Evolutionary conservation across 768 basidiomycete genomes (phyloP).

Genomic region (Tubosaeta brunneosetosa): DNA sequence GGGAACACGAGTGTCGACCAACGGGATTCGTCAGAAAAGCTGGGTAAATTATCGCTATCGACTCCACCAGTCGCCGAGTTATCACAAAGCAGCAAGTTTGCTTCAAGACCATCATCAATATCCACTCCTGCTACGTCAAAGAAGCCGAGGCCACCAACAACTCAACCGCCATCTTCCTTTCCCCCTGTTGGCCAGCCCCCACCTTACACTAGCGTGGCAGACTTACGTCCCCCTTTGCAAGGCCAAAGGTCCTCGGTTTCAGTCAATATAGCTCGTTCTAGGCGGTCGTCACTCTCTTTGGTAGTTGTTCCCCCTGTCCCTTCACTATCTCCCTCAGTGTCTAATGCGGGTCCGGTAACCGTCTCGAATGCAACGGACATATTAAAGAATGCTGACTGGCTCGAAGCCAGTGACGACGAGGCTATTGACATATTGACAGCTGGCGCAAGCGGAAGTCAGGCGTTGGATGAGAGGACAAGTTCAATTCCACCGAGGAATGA

Average conservation of each 20-base stretch:
- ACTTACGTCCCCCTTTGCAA: slow-evolving; percentile 33
- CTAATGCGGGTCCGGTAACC: slow-evolving; percentile 29
- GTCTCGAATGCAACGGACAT: slow-evolving; percentile 36
- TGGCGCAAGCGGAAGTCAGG: slow-evolving; percentile 75
- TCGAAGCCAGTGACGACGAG: slow-evolving; percentile 79
- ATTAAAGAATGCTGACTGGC: slow-evolving; percentile 63
- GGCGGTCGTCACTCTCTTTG: slow-evolving; percentile 53
- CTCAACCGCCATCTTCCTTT: slow-evolving; percentile 16
- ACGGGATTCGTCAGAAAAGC: slow-evolving; percentile 45
- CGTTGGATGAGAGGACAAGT: slow-evolving; percentile 81
- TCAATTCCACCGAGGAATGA: slow-evolving; percentile 32
- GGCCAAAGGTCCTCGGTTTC: slow-evolving; percentile 41
- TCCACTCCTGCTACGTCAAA: slow-evolving; percentile 16
- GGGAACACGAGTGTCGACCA: slow-evolving; percentile 33
- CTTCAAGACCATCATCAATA: slow-evolving; percentile 18
- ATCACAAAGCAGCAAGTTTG: slow-evolving; percentile 16
- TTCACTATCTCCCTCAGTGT: slow-evolving; percentile 35
- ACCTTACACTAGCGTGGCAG: slow-evolving; percentile 46
- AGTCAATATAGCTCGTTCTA: slow-evolving; percentile 41
- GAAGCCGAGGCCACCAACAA: slow-evolving; percentile 25
- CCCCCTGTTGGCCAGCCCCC: slow-evolving; percentile 57
- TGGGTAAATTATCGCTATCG: slow-evolving; percentile 45
- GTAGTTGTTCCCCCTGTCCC: slow-evolving; percentile 44
- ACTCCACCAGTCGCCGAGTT: slow-evolving; percentile 40
- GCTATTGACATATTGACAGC: slow-evolving; percentile 81